Evolutionary conservation across 2,329 filamentous ascomycete genomes (phyloP).

Genomic region (Fusarium citri): DNA sequence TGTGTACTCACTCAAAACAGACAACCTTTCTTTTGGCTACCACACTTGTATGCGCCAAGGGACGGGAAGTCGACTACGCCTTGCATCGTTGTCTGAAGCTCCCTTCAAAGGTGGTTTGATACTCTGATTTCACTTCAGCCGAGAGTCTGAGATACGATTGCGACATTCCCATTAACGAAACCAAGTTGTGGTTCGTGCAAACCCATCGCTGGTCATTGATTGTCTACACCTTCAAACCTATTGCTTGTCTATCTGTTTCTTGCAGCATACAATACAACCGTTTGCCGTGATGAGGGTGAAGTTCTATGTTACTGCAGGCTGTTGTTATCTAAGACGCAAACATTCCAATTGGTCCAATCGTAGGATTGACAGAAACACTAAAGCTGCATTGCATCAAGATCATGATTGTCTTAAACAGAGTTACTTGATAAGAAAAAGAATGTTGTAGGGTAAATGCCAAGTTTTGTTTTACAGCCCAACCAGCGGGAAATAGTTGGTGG

Average conservation of each 20-base stretch:
- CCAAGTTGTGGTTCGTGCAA: too few species aligned
- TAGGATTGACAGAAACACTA: not conserved
- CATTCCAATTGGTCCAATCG: not conserved
- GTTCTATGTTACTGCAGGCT: not conserved
- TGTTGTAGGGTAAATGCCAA: constrained; percentile 1
- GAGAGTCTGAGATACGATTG: not conserved
- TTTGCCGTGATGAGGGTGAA: not conserved
- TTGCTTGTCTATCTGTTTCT: not conserved
- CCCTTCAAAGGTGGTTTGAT: not conserved
- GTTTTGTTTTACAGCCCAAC: not conserved
- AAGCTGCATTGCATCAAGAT: not conserved
- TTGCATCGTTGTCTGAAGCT: not conserved
- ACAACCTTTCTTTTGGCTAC: not conserved
- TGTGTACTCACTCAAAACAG: not conserved
- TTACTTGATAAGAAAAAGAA: not conserved
- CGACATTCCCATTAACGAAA: too few species aligned
- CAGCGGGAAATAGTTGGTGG: not conserved
- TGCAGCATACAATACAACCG: not conserved
- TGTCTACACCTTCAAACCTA: too few species aligned
- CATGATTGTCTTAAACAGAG: not conserved
- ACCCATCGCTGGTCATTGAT: too few species aligned
- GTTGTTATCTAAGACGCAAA: not conserved
- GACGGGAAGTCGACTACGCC: not conserved
- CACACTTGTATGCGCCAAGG: not conserved
- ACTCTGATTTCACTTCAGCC: not conserved